Evolutionary conservation across 495 filamentous ascomycete species (phyloP).

Genomic region (Penicillium subrubescens): DNA sequence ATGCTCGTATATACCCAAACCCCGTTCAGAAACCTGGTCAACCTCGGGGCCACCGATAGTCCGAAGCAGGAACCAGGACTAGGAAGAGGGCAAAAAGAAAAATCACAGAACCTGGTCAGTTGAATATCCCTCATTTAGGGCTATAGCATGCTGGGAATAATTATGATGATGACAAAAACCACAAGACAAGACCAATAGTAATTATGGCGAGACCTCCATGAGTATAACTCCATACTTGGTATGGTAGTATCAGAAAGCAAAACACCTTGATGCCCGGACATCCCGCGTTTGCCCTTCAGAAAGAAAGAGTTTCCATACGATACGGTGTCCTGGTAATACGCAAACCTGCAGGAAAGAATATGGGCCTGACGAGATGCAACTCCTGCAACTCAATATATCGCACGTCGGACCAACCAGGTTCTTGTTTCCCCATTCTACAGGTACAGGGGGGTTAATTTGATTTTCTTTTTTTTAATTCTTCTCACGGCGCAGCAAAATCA

Average conservation of each 20-base stretch:
- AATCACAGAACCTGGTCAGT: background rate
- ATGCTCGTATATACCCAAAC: background rate
- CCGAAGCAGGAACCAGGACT: background rate
- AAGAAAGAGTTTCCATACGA: constrained; percentile 16
- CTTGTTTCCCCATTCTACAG: constrained; percentile 24
- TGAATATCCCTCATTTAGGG: background rate
- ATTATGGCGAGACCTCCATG: background rate
- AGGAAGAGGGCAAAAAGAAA: background rate
- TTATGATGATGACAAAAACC: background rate
- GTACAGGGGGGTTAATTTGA: constrained; percentile 23
- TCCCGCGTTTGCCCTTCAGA: constrained; percentile 24
- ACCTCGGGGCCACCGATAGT: background rate
- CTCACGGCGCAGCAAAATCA: background rate
- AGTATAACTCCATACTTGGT: background rate
- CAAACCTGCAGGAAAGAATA: constrained; percentile 7
- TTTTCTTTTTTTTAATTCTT: constrained; percentile 15
- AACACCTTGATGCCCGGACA: background rate
- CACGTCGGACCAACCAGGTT: constrained; percentile 33
- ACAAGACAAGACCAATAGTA: background rate
- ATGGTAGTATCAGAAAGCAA: background rate
- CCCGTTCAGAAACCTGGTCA: background rate
- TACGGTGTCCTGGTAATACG: constrained; percentile 29
- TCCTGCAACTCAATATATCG: constrained; percentile 30
- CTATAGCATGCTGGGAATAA: background rate
- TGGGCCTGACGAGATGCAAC: constrained; percentile 24